phyloP scores from a whole-genome alignment of 2,329 filamentous ascomycete genomes.

The Dryadomyces sulphureus region DNA sequence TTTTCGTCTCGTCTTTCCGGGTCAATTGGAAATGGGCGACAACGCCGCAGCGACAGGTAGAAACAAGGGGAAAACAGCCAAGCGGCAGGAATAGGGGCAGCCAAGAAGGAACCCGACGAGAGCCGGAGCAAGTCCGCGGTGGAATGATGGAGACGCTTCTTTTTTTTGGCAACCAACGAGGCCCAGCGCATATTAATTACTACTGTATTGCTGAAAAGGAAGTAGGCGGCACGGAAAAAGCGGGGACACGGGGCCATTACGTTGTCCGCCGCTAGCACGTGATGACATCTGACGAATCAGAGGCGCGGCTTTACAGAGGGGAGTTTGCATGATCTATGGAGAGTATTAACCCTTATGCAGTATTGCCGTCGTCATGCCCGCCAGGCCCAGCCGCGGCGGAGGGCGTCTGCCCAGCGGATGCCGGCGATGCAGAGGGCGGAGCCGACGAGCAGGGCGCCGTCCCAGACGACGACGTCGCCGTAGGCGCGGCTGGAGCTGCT shows the following conservation, averaged over 20 bases:
- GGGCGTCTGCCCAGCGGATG: slow-evolving; percentile 22
- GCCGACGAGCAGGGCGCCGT: slow-evolving; percentile 23
- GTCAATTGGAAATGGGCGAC: background rate
- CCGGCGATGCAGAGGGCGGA: slow-evolving; percentile 23
- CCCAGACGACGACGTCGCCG: slow-evolving; percentile 23
- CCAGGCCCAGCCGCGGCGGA: slow-evolving; percentile 11
- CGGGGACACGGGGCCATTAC: background rate
- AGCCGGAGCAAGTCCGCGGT: background rate
- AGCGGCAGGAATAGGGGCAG: background rate
- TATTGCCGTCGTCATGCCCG: slow-evolving; percentile 4
- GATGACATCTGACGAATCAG: slow-evolving; percentile 4
- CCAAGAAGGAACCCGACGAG: background rate
- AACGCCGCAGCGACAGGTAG: background rate
- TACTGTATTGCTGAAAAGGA: background rate
- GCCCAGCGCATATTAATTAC: background rate
- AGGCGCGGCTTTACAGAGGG: slow-evolving; percentile 5
- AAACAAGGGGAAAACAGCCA: background rate
- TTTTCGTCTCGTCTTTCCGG: background rate
- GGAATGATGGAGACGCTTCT: background rate
- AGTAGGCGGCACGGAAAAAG: background rate
- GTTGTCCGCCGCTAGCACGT: background rate
- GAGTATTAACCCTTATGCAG: too few relatives aligned
- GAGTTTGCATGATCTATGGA: too few relatives aligned
- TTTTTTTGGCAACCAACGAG: background rate
- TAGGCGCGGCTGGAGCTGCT: slow-evolving; percentile 16